A percentile compares a stretch with the other conserved stretches of the same genome.
Conservation (phyloP, 768 basidiomycete genomes). For the Psilocybe tampanensis region DNA sequence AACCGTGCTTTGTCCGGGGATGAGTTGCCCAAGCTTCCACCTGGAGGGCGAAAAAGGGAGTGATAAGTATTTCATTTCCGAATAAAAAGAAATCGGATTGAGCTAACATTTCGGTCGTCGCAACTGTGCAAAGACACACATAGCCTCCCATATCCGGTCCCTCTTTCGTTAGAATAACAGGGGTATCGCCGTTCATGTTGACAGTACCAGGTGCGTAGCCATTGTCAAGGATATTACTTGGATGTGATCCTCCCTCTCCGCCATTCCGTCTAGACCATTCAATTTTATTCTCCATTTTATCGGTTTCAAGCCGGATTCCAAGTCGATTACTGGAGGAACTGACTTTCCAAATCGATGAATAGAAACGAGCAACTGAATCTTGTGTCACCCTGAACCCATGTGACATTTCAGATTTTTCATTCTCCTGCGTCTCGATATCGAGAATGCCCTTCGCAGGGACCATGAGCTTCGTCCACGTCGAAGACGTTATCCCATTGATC, state of each 20-base stretch:
- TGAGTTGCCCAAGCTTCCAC: slow-evolving; percentile 72
- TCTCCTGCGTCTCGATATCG: slow-evolving; percentile 35
- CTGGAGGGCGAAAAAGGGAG: too few species aligned
- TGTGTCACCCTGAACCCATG: slow-evolving; percentile 53
- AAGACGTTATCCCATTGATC: slow-evolving; percentile 37
- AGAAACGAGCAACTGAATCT: slow-evolving; percentile 52
- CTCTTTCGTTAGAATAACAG: slow-evolving; percentile 64
- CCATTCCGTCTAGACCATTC: slow-evolving; percentile 58
- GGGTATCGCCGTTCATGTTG: slow-evolving; percentile 72
- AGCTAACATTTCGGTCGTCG: slow-evolving; percentile 51
- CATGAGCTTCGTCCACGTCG: slow-evolving; percentile 52
- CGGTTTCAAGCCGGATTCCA: slow-evolving; percentile 57
- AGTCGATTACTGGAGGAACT: slow-evolving; percentile 62
- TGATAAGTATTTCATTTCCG: too few species aligned
- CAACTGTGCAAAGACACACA: slow-evolving; percentile 55
- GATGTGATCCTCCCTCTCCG: slow-evolving; percentile 70
- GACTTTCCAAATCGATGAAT: slow-evolving; percentile 52
- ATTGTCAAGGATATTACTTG: slow-evolving; percentile 67
- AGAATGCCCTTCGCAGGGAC: slow-evolving; percentile 49
- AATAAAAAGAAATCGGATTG: too few species aligned
- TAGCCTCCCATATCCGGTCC: slow-evolving; percentile 69
- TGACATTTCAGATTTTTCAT: slow-evolving; percentile 10
- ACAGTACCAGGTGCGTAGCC: slow-evolving; percentile 56
- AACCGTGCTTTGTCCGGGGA: slow-evolving; percentile 52
- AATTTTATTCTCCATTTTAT: slow-evolving; percentile 34